A percentile compares a stretch with the other conserved stretches of the same genome.
These are phyloP conservation scores for Limonium bicolor DNA, from an alignment of 148 eudicot genomes.

Conservation along the genomic window DNA sequence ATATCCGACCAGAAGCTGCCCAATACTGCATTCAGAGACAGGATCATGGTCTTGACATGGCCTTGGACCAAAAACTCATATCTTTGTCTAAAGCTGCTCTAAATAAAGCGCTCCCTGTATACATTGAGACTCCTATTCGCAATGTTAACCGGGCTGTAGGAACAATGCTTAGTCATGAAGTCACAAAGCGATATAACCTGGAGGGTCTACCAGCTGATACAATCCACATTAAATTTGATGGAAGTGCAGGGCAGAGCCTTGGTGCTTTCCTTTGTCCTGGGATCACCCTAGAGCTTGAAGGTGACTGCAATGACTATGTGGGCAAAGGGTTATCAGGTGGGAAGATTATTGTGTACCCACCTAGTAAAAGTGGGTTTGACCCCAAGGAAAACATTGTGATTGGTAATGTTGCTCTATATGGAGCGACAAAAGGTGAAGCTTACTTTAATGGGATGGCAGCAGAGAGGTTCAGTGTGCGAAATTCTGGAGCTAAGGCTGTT, in stretches of 20 bases:
- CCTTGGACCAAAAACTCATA: constrained; percentile 65
- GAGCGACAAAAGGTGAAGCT: constrained; percentile 87
- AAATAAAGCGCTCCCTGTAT: constrained; percentile 72
- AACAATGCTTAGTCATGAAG: constrained; percentile 99
- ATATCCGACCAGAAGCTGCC: constrained; percentile 83
- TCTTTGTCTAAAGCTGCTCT: constrained; percentile 52
- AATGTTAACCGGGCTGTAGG: constrained; percentile 91
- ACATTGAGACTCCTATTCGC: constrained; percentile 68
- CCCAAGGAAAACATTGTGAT: constrained; percentile 96
- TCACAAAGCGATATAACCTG: constrained; percentile 73
- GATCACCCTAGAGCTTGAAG: constrained; percentile 88
- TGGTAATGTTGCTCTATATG: constrained; percentile 96
- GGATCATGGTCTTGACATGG: constrained; percentile 94
- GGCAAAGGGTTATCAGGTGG: constrained; percentile 99
- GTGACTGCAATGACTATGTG: constrained; percentile 98
- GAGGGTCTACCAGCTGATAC: constrained; percentile 69
- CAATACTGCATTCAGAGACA: constrained; percentile 88
- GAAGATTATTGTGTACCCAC: constrained; percentile 86
- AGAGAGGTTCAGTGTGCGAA: constrained; percentile 90
- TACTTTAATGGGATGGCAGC: constrained; percentile 99
- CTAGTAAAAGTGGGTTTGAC: constrained; percentile 71
- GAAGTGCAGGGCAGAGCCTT: constrained; percentile 97
- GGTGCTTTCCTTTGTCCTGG: constrained; percentile 99
- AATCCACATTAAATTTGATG: constrained; percentile 74
- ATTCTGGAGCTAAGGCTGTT: constrained; percentile 93